Evolutionary conservation across 345 rosid species (phyloP), one percentile per base, ranked within the genome.

Genomic region (Populus euphratica): DNA sequence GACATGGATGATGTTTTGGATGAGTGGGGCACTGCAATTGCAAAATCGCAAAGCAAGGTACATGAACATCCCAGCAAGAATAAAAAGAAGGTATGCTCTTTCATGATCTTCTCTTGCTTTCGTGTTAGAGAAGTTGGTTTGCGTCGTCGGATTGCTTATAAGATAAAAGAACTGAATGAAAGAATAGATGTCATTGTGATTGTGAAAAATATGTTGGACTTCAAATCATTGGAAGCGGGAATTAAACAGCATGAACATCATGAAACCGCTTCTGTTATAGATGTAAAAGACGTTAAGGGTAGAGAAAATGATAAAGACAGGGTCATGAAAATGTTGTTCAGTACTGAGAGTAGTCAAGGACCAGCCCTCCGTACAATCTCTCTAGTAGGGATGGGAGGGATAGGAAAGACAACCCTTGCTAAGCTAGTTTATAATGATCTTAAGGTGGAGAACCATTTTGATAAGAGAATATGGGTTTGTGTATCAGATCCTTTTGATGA

Each of bases 391-490:
- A 63, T 43, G 61, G 77, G 69, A 41, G 77, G 77, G 14, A 63
- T 74, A 27, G 70, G 77, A 1, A 74, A 63, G 49, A 74, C 81
- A 36, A 68, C 81, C 31, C 52, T 71, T 0, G 73, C 73, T 1
- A 25, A 49, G 54, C 64, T 73, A 5, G 43, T 43, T 38, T 79
- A 39, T 5, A 79, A 73, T 20, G 63, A 79, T 38, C 5, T 25
- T 0, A 0, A 21, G 8, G 43, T 79, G 35, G 14, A 9, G 0
- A 12, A 7, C 8, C 8, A 68, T 29, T 73, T 73, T 33, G 23
- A 29, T 1, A 41, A 52, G 43, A 73, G 66, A 11, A 68, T 79
- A 4, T 79, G 81, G 81, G 73, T 79, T 2, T 73, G 81, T 63
- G 77, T 73, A 14, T 78, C 80, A 4, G 35, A 73, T 21, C 72